phyloP scores from a whole-genome alignment of 257 asterid species.

The Salvia splendens region DNA sequence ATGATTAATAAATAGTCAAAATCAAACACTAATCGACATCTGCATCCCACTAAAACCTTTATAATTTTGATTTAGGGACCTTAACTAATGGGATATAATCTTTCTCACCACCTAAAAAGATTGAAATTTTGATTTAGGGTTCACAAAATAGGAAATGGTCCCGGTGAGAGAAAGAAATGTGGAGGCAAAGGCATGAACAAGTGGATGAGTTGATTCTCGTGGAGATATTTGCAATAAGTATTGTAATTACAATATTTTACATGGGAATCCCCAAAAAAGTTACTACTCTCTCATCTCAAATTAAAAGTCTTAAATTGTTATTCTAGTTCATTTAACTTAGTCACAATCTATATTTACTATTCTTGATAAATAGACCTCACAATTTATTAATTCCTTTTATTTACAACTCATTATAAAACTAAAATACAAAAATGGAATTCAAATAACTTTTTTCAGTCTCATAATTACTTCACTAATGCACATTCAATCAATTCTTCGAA shows the following conservation, averaged over 20 bases:
- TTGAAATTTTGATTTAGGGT: slow-evolving; percentile 14
- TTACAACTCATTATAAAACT: no score
- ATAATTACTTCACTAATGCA: no score
- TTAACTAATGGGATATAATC: background rate
- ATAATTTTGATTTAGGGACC: slow-evolving; percentile 4
- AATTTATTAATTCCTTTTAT: no score
- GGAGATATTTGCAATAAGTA: slow-evolving; percentile 26
- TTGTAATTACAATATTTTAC: slow-evolving; percentile 23
- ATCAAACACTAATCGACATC: background rate
- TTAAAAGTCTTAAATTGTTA: no score
- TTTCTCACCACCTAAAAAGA: background rate
- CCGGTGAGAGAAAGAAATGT: slow-evolving; percentile 41
- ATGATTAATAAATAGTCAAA: background rate
- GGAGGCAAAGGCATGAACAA: slow-evolving; percentile 27
- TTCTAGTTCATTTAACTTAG: no score
- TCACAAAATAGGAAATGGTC: slow-evolving; percentile 38
- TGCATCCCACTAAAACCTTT: slow-evolving; percentile 25
- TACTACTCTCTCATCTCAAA: no score
- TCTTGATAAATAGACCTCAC: no score
- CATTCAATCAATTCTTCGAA: no score
- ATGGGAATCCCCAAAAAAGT: slow-evolving; percentile 12
- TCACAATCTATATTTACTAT: no score
- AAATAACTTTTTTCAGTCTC: no score
- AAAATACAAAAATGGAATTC: no score
- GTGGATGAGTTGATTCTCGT: slow-evolving; percentile 36